Evolutionary conservation across 2,329 filamentous ascomycete species (phyloP).

Genomic region (Leptographium galeiforme): DNA sequence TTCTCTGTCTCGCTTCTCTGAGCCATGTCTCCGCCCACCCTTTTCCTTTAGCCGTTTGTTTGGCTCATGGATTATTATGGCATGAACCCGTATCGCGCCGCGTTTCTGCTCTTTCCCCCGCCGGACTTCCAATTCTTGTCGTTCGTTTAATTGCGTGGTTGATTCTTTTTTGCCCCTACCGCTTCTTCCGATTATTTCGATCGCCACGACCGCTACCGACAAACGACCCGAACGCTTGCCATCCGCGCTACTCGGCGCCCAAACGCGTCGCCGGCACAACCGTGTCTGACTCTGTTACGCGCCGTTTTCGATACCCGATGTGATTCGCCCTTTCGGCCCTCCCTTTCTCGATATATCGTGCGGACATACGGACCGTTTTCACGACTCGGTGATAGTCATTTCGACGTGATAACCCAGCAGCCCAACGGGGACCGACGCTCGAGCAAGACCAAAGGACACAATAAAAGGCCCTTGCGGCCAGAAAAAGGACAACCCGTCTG

Average conservation of each 20-base stretch:
- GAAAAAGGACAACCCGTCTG: background rate
- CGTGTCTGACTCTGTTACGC: background rate
- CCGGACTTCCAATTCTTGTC: background rate
- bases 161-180: background rate
- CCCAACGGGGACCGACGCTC: background rate
- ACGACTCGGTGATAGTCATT: too few relatives aligned
- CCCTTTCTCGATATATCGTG: background rate
- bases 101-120: background rate
- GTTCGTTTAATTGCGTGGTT: background rate
- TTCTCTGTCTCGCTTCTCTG: constrained; percentile 5
- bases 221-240: background rate
- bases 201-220: background rate
- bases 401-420: background rate
- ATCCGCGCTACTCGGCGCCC: background rate
- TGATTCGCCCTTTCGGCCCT: background rate
- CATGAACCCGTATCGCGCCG: background rate
- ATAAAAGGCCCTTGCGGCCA: background rate
- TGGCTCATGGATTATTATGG: background rate
- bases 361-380: too few relatives aligned
- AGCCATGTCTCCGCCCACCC: background rate
- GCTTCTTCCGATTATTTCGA: too few relatives aligned
- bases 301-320: background rate
- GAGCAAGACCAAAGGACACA: background rate
- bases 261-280: background rate
- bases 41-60: background rate